Conservation (phyloP, 2,329 filamentous ascomycete genomes). For the Sporothrix pseudoabietina region DNA sequence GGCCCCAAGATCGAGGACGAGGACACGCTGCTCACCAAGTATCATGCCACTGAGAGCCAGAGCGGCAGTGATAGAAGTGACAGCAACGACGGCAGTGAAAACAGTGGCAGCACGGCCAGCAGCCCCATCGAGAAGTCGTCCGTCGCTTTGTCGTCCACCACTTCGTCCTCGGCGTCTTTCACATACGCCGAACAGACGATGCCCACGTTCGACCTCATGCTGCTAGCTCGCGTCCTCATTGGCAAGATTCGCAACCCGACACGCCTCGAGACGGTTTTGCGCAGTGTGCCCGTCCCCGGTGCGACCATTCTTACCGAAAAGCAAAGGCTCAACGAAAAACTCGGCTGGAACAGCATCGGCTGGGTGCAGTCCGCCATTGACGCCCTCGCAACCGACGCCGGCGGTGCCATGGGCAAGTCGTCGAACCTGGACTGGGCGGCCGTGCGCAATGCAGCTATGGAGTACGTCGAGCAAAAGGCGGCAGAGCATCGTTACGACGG, state of each 20-base stretch:
- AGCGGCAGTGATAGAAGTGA: background rate
- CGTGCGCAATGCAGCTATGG: conserved; percentile 10
- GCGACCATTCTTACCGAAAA: background rate
- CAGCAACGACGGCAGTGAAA: background rate
- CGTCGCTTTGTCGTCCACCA: background rate
- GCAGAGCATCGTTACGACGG: conserved; percentile 26
- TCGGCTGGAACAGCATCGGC: conserved; percentile 20
- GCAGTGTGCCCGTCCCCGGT: background rate
- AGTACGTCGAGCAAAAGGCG: conserved; percentile 20
- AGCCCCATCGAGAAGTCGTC: background rate
- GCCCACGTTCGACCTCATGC: conserved; percentile 6
- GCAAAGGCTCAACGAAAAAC: background rate
- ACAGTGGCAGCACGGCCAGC: conserved; percentile 9
- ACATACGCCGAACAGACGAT: conserved; percentile 17
- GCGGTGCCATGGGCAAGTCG: conserved; percentile 20
- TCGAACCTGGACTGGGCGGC: conserved; percentile 18
- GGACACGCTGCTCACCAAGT: conserved; percentile 16
- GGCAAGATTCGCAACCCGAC: conserved; percentile 15
- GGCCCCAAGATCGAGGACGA: conserved; percentile 25
- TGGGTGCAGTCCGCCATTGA: conserved; percentile 21
- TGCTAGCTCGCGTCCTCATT: conserved; percentile 24
- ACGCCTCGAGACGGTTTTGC: conserved; percentile 19
- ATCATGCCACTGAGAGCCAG: conserved; percentile 22
- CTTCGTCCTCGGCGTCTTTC: background rate
- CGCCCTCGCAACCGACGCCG: background rate